phyloP scores from a whole-genome alignment of 768 basidiomycete species.

The Suillus decipiens region DNA sequence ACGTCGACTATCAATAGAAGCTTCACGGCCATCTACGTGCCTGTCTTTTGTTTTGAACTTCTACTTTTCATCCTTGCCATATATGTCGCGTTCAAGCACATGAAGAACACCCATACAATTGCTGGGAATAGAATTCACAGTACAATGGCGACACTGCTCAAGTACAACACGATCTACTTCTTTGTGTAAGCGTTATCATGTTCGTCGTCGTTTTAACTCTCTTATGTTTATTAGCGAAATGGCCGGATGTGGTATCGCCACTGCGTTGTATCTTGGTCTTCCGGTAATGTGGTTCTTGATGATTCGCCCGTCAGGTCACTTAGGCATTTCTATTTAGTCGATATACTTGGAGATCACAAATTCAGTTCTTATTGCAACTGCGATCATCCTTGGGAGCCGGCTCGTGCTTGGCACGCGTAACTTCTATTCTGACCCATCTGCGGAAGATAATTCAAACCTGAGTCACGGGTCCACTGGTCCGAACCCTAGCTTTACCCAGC shows the following conservation, averaged over 20 bases:
- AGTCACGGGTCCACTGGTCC: not conserved
- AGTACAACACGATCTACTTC: slow-evolving; percentile 13
- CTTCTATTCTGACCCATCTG: slow-evolving; percentile 12
- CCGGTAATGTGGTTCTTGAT: slow-evolving; percentile 9
- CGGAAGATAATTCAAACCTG: not conserved
- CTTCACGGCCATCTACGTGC: slow-evolving; percentile 13
- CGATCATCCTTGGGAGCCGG: slow-evolving; percentile 10
- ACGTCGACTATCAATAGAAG: slow-evolving; percentile 3
- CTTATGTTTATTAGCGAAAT: not conserved
- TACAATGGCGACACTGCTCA: slow-evolving; percentile 10
- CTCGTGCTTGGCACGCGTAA: slow-evolving; percentile 12
- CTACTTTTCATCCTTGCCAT: slow-evolving; percentile 11
- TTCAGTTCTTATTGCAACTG: slow-evolving; percentile 9
- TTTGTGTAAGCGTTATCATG: slow-evolving; percentile 8
- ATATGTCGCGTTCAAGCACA: slow-evolving; percentile 11
- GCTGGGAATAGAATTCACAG: slow-evolving; percentile 9
- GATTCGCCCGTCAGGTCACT: not conserved
- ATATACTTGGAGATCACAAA: slow-evolving; percentile 13
- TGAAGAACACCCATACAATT: slow-evolving; percentile 6
- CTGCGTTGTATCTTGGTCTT: slow-evolving; percentile 12
- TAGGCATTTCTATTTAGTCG: slow-evolving; percentile 1
- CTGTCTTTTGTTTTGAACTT: slow-evolving; percentile 11
- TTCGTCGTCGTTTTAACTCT: not conserved
- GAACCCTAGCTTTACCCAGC: not conserved
- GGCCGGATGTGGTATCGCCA: slow-evolving; percentile 10